Percentiles rank a stretch among this genome's conserved stretches.
Conservation (phyloP, 192 early-diverging fungal species). For the Coemansia sp. region DNA sequence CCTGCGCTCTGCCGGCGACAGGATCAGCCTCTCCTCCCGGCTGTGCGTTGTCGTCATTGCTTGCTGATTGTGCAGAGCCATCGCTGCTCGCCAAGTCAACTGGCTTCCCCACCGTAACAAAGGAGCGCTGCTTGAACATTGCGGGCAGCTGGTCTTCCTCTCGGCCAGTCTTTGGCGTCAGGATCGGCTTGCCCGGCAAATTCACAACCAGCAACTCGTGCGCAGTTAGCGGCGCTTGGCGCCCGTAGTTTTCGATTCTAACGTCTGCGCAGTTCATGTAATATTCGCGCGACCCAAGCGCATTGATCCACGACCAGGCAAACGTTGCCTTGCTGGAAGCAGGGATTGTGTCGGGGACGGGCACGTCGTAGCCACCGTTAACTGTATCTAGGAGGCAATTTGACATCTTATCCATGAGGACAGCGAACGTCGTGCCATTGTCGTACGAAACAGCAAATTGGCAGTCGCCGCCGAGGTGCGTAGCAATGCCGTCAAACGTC, state of each 20-base stretch:
- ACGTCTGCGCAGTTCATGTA: constrained; percentile 71
- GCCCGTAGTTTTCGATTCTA: constrained; percentile 52
- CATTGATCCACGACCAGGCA: constrained; percentile 68
- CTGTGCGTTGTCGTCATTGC: neutral
- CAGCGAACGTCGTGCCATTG: constrained; percentile 60
- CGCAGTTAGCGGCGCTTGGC: constrained; percentile 43
- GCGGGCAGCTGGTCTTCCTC: constrained; percentile 32
- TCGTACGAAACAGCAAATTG: constrained; percentile 66
- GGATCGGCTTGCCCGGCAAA: constrained; percentile 28
- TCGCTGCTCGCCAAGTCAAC: constrained; percentile 20
- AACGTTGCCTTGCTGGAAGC: constrained; percentile 56
- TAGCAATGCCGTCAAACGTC: constrained; percentile 54
- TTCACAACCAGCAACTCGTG: constrained; percentile 53
- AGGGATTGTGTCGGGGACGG: constrained; percentile 58
- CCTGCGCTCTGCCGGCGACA: constrained; percentile 15
- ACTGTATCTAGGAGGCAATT: constrained; percentile 48
- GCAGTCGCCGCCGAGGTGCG: constrained; percentile 67
- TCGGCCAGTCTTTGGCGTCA: constrained; percentile 38
- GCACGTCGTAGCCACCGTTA: constrained; percentile 51
- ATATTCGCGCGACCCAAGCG: constrained; percentile 60
- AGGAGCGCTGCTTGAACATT: constrained; percentile 38
- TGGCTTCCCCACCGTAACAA: constrained; percentile 42
- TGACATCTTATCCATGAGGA: constrained; percentile 56
- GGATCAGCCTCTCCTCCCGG: constrained; percentile 19
- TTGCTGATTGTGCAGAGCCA: neutral